Percentiles rank a stretch among this genome's conserved stretches.
Conservation (phyloP, 2,329 filamentous ascomycete genomes). For the Trichoderma atrobrunneum region DNA sequence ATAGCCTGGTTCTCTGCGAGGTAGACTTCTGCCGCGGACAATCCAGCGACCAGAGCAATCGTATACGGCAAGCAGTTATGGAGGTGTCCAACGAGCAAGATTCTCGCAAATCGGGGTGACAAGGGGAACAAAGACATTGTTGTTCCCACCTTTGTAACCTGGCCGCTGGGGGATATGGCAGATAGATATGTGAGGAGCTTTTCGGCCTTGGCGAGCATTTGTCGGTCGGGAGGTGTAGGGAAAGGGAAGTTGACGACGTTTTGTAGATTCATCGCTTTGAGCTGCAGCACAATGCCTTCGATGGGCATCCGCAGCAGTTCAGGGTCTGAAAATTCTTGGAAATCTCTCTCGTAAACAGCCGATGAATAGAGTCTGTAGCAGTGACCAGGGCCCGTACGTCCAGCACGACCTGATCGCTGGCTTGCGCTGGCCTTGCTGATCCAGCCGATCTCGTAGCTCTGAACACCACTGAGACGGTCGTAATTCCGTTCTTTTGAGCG, state of each 20-base stretch:
- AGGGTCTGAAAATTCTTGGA: slow-evolving; percentile 79
- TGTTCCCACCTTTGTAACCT: slow-evolving; percentile 74
- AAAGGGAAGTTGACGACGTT: slow-evolving; percentile 94
- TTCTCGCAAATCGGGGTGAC: slow-evolving; percentile 85
- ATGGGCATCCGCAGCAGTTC: slow-evolving; percentile 90
- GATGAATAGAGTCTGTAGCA: slow-evolving; percentile 95
- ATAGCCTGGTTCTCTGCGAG: slow-evolving; percentile 77
- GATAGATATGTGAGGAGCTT: slow-evolving; percentile 82
- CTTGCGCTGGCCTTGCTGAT: slow-evolving; percentile 96
- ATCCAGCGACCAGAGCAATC: slow-evolving; percentile 80
- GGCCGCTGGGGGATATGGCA: slow-evolving; percentile 68
- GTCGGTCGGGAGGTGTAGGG: slow-evolving; percentile 79
- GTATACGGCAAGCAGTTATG: slow-evolving; percentile 82
- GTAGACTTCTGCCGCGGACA: slow-evolving; percentile 87
- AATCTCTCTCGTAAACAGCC: slow-evolving; percentile 87
- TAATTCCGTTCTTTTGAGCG: slow-evolving; percentile 90
- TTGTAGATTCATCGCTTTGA: slow-evolving; percentile 91
- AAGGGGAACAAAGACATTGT: slow-evolving; percentile 88
- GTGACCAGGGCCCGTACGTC: slow-evolving; percentile 91
- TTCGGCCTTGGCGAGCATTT: slow-evolving; percentile 78
- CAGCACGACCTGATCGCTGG: slow-evolving; percentile 89
- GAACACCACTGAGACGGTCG: slow-evolving; percentile 82
- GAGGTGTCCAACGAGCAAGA: slow-evolving; percentile 81
- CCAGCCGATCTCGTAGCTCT: slow-evolving; percentile 93
- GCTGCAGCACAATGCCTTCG: slow-evolving; percentile 85